Conservation (phyloP, 192 early-diverging fungal genomes). For the Coemansia sp. region DNA sequence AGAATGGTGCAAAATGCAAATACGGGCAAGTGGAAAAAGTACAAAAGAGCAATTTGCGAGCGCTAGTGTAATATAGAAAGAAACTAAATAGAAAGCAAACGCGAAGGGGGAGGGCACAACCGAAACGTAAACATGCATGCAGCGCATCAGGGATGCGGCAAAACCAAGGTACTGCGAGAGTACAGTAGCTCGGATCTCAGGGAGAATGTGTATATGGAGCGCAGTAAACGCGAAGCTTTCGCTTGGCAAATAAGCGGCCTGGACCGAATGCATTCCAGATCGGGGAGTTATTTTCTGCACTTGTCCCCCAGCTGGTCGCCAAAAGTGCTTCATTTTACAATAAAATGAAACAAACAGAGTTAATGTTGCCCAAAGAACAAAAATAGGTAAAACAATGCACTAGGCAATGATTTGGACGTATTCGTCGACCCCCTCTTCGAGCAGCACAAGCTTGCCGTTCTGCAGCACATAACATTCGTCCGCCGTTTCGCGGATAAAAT, state of each 20-base stretch:
- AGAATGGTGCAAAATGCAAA: background rate
- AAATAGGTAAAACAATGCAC: too few relatives aligned
- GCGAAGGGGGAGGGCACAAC: background rate
- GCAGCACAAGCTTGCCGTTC: slow-evolving; percentile 51
- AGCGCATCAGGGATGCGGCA: background rate
- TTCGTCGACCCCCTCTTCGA: slow-evolving; percentile 68
- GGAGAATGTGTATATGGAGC: background rate
- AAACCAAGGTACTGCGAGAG: too few relatives aligned
- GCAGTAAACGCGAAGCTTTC: background rate
- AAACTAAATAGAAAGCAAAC: background rate
- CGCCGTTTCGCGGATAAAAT: slow-evolving; percentile 71
- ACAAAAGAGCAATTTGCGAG: background rate
- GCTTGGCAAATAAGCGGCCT: too few relatives aligned
- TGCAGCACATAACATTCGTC: slow-evolving; percentile 58
- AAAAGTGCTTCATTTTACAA: too few relatives aligned
- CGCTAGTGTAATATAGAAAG: background rate
- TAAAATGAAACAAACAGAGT: background rate
- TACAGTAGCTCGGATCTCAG: background rate
- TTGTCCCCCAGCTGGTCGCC: too few relatives aligned
- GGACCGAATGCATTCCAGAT: too few relatives aligned
- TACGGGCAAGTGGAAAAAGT: background rate
- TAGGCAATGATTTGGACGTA: slow-evolving; percentile 46
- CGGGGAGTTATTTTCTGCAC: too few relatives aligned
- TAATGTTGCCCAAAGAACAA: background rate
- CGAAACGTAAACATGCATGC: background rate